These are phyloP conservation scores for Coelomomyces lativittatus DNA, from an alignment of 371 early-diverging fungal genomes.

Conservation along the genomic window DNA sequence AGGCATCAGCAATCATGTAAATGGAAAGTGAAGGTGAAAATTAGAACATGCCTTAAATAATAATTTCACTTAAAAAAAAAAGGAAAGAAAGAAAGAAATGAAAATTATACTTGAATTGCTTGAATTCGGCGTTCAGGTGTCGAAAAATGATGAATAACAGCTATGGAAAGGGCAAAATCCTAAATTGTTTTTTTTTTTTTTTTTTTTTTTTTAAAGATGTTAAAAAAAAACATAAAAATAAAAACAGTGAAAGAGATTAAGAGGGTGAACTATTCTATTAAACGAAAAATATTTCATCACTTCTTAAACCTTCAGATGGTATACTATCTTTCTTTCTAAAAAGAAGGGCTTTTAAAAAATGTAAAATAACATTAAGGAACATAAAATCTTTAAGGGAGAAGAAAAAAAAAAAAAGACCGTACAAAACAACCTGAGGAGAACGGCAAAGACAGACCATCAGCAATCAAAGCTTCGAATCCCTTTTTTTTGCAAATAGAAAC, in stretches of 20 bases:
- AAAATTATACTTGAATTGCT: no score
- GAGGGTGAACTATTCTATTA: no score
- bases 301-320: no score
- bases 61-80: no score
- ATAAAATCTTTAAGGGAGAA: background rate
- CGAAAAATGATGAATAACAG: conserved; percentile 88
- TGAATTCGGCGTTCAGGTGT: conserved; percentile 50
- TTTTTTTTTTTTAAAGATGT: background rate
- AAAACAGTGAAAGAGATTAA: no score
- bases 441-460: conserved; percentile 61
- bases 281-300: no score
- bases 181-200: conserved; percentile 5
- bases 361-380: no score
- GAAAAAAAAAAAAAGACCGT: conserved; percentile 6
- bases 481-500: conserved; percentile 54
- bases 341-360: no score
- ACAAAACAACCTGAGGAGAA: conserved; percentile 53
- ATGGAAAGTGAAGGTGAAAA: no score
- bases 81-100: no score
- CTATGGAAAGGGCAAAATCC: conserved; percentile 87
- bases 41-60: no score
- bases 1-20: conserved; percentile 9
- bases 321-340: no score
- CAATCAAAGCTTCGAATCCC: conserved; percentile 65
- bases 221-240: background rate